Conservation (phyloP, 176 grass and related monocot genomes). For the Ensete glaucum region DNA sequence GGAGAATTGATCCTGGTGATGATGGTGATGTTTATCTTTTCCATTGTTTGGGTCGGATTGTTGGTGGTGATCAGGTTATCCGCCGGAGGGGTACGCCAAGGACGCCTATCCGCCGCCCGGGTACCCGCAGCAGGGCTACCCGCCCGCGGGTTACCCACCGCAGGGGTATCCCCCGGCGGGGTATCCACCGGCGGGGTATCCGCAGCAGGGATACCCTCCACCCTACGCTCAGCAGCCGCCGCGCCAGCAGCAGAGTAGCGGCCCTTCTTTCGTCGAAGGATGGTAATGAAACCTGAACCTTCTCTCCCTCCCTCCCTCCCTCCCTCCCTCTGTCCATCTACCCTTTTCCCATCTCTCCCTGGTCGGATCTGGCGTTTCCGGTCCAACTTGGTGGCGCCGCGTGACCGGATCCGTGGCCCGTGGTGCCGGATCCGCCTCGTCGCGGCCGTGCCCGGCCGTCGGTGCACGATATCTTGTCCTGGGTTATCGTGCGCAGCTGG, state of each 20-base stretch:
- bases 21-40: neutral
- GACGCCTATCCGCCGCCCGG: conserved; percentile 26
- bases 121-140: conserved; percentile 28
- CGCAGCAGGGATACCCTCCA: conserved; percentile 15
- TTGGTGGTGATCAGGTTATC: conserved; percentile 23
- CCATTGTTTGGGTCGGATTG: neutral
- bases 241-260: conserved; percentile 20
- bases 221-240: conserved; percentile 27
- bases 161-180: conserved; percentile 7
- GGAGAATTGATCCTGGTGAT: neutral
- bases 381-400: neutral
- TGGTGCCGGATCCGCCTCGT: neutral
- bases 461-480: neutral
- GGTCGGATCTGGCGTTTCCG: neutral
- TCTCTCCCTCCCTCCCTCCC: conserved; percentile 4
- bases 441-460: neutral
- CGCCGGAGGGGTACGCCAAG: conserved; percentile 26
- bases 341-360: neutral
- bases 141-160: conserved; percentile 11
- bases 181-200: neutral
- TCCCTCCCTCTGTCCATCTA: neutral
- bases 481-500: neutral
- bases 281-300: conserved; percentile 17
- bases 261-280: conserved; percentile 39
- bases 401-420: neutral